Percentiles rank a stretch among this genome's conserved stretches.
phyloP scores from a whole-genome alignment of 306 rosid genomes.

The Echinosophora koreensis region DNA sequence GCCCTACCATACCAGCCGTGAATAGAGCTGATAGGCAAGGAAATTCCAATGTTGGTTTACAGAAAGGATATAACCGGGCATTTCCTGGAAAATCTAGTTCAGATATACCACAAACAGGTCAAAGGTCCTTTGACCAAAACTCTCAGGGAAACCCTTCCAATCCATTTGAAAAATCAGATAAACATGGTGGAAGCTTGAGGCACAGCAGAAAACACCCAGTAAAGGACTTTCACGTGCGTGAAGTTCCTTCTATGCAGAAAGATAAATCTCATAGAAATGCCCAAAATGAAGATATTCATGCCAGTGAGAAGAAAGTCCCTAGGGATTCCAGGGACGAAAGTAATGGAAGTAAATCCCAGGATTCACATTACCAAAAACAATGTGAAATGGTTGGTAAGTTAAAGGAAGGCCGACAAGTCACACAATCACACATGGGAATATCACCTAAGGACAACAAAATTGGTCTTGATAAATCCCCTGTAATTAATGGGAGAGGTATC shows the following conservation, averaged over 20 bases:
- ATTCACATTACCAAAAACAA: slow-evolving; percentile 65
- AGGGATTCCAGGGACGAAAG: slow-evolving; percentile 71
- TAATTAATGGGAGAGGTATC: slow-evolving; percentile 68
- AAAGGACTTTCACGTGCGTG: slow-evolving; percentile 61
- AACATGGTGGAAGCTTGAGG: slow-evolving; percentile 61
- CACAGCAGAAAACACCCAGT: slow-evolving; percentile 63
- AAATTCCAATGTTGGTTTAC: slow-evolving; percentile 60
- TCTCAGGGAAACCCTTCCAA: slow-evolving; percentile 59
- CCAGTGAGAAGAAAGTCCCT: slow-evolving; percentile 61
- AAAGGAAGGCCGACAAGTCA: slow-evolving; percentile 64
- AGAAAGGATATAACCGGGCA: slow-evolving; percentile 64
- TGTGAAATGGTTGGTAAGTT: slow-evolving; percentile 64
- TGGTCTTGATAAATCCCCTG: slow-evolving; percentile 65
- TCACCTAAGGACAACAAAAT: slow-evolving; percentile 65
- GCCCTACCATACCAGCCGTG: slow-evolving; percentile 51
- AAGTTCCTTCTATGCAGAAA: slow-evolving; percentile 56
- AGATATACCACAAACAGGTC: slow-evolving; percentile 67
- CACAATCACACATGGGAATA: slow-evolving; percentile 54
- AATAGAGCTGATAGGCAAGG: slow-evolving; percentile 70
- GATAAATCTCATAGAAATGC: slow-evolving; percentile 62
- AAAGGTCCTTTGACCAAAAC: slow-evolving; percentile 66
- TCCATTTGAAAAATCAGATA: slow-evolving; percentile 63
- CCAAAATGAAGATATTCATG: slow-evolving; percentile 61
- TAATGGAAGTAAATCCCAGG: slow-evolving; percentile 66
- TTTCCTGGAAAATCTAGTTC: slow-evolving; percentile 64